Base-by-base conservation (phyloP, 208 protist genomes). In the Acanthamoeba healyi region DNA sequence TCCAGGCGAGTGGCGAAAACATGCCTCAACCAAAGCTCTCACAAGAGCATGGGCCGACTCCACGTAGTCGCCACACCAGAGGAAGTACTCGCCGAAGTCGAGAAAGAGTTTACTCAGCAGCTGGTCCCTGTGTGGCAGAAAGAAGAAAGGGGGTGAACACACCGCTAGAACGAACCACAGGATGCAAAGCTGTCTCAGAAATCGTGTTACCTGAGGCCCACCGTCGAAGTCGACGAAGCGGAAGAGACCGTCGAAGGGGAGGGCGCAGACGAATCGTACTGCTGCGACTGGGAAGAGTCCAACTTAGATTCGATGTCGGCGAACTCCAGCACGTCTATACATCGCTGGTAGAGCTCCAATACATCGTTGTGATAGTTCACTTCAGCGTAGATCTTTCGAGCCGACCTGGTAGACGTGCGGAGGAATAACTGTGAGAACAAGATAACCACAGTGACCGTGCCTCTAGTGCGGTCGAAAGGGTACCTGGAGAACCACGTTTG, bases 321-420 rank as follows among this genome's bases (percentile, higher is more conserved):
- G 58, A 93, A 93, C 51, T 93, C 88, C 19, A 93, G 51, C 51
- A 93, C 88, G 46, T 93, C 88, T 34, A 93, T 93, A 40, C 88
- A 93, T 3, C 88, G 88, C 26, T 93, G 88, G 42, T 93, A 93
- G 6, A 93, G 88, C 36, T 93, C 46, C 0, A 93, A 36, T 9
- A 93, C 51, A 63, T 93, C 88, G 67, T 74, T 63, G 67, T 93
- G 88, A 58, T 93, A 93, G 67, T 93, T 82, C 65, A 93, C 88
- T 17, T 51, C 65, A 1, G 88, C 88, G 36, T 93, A 93, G 26
- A 93, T 82, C 63, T 93, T 93, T 4, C 88, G 88, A 19, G 56
- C 29, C 9, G 88, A 74, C 22, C 88, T 74, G 51, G n/a, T n/a
- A n/a, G n/a, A n/a, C n/a, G n/a, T n/a, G n/a, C n/a, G n/a, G n/a